A percentile compares a stretch with the other conserved stretches of the same genome.
Conservation (phyloP, 805 yeast species). For the Saturnispora sanitii region DNA sequence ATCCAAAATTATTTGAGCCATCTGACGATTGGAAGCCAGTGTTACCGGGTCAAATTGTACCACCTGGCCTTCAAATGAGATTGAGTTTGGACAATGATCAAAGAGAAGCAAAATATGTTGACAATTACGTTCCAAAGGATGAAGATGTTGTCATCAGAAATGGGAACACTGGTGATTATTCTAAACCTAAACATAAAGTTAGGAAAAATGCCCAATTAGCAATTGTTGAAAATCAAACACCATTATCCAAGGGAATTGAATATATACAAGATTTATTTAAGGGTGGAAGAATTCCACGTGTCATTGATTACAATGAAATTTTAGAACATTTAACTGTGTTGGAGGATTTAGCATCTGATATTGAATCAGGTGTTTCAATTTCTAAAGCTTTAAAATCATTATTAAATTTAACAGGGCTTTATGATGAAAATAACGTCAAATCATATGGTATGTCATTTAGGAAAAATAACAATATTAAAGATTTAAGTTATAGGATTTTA, state of each 20-base stretch:
- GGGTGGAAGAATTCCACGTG: neutral
- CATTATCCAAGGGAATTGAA: constrained; percentile 4
- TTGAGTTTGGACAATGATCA: constrained; percentile 63
- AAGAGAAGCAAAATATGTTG: constrained; percentile 55
- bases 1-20: constrained; percentile 56
- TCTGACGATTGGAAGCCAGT: constrained; percentile 59
- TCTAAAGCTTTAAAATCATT: constrained; percentile 27
- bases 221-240: constrained; percentile 1
- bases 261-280: constrained; percentile 6
- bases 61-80: constrained; percentile 71
- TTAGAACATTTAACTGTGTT: constrained; percentile 31
- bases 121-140: neutral
- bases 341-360: constrained; percentile 57
- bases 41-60: constrained; percentile 63
- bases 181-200: neutral
- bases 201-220: neutral
- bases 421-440: constrained; percentile 9
- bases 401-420: constrained; percentile 23
- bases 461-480: constrained; percentile 28
- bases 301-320: constrained; percentile 7
- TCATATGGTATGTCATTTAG: constrained; percentile 10
- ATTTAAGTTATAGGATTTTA: constrained; percentile 48
- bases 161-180: neutral
- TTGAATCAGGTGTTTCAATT: constrained; percentile 49
- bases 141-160: neutral